These are phyloP conservation scores for Lachnum nothofagi DNA, from an alignment of 2,329 filamentous ascomycete species.

Conservation along the genomic window DNA sequence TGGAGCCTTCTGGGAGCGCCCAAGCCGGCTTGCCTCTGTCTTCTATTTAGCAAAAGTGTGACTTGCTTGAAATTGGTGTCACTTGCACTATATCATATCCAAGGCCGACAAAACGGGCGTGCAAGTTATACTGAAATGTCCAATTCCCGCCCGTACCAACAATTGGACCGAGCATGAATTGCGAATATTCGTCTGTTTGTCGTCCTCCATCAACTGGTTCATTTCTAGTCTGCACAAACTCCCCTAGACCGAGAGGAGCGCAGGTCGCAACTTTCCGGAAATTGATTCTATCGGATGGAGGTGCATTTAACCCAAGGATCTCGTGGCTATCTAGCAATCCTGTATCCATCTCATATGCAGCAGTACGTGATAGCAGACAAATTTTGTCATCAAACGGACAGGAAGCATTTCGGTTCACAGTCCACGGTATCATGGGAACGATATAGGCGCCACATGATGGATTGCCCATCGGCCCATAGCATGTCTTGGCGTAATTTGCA, in stretches of 20 bases:
- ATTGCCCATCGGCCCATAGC: constrained; percentile 3
- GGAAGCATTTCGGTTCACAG: constrained; percentile 4
- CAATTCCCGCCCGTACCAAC: background rate
- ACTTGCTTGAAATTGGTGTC: background rate
- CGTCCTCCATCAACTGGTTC: background rate
- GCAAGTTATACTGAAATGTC: constrained; percentile 1
- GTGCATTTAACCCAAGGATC: constrained; percentile 11
- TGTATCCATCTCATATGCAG: constrained; percentile 13
- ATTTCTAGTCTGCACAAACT: background rate
- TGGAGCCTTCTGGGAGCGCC: no score
- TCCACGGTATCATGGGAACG: constrained; percentile 4
- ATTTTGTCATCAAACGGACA: constrained; percentile 11
- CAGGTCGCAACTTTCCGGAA: constrained; percentile 10
- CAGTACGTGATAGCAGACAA: constrained; percentile 4
- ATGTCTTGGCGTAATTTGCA: constrained; percentile 7
- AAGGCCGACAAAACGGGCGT: background rate
- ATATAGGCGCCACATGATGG: constrained; percentile 6
- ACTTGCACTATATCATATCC: constrained; percentile 7
- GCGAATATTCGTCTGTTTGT: background rate
- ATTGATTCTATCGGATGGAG: constrained; percentile 2
- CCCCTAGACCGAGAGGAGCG: background rate
- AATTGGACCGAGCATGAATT: background rate
- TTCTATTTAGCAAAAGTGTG: background rate
- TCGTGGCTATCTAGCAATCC: constrained; percentile 12
- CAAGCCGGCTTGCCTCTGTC: no score